phyloP scores from a whole-genome alignment of 257 asterid species.

The Echites panduratus region DNA sequence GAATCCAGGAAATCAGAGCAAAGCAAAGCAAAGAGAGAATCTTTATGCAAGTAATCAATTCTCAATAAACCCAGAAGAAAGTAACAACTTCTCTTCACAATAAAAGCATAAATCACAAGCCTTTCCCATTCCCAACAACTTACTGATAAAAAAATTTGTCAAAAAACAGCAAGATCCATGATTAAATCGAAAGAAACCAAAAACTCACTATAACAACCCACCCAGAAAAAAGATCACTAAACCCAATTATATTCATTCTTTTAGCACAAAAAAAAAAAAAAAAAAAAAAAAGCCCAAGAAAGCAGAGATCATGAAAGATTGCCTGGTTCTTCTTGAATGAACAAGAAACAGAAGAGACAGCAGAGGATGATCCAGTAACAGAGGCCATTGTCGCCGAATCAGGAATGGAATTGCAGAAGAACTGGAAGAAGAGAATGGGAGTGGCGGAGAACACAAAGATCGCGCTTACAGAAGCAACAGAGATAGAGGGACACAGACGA shows the following conservation, averaged over 20 bases:
- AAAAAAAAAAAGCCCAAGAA: slow-evolving; percentile 16
- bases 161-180: neutral
- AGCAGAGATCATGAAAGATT: slow-evolving; percentile 7
- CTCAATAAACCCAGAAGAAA: neutral
- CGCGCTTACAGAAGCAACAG: slow-evolving; percentile 8
- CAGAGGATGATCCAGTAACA: slow-evolving; percentile 42
- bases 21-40: neutral
- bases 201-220: neutral
- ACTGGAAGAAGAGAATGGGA: neutral
- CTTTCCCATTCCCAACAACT: neutral
- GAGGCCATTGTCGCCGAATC: slow-evolving; percentile 57
- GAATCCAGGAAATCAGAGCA: neutral
- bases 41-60: neutral
- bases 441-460: slow-evolving; percentile 20
- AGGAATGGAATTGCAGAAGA: slow-evolving; percentile 5
- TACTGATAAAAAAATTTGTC: neutral
- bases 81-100: slow-evolving; percentile 1
- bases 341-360: slow-evolving; percentile 49
- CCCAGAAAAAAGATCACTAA: neutral
- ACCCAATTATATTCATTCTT: neutral
- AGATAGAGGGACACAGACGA: slow-evolving; percentile 68
- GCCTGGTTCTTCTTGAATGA: slow-evolving; percentile 60
- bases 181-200: neutral
- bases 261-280: neutral
- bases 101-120: neutral